A percentile compares a stretch with the other conserved stretches of the same genome.
Evolutionary conservation across 2,329 filamentous ascomycete species (phyloP).

Genomic region (Cadophora sp.): DNA sequence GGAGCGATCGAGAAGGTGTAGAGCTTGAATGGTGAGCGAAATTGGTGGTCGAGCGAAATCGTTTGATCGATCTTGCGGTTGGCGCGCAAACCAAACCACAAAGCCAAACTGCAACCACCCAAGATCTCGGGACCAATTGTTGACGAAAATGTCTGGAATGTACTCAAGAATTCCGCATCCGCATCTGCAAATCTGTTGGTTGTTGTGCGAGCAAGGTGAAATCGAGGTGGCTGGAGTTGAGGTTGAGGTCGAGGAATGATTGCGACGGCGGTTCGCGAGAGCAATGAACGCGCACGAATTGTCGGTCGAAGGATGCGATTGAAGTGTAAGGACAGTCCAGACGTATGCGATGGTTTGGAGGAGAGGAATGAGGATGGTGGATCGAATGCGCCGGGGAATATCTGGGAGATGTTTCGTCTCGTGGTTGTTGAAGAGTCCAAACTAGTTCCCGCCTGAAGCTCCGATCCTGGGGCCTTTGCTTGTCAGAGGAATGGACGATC

Average conservation of each 20-base stretch:
- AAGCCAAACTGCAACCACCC: conserved; percentile 8
- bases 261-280: conserved; percentile 9
- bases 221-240: conserved; percentile 9
- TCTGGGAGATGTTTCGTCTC: not conserved
- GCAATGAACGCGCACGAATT: not conserved
- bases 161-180: conserved; percentile 16
- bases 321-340: conserved; percentile 10
- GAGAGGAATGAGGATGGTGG: conserved; percentile 2
- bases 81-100: conserved; percentile 1
- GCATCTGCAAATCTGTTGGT: not conserved
- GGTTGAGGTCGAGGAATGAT: conserved; percentile 1
- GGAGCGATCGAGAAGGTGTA: not conserved
- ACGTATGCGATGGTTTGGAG: not conserved
- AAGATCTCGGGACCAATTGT: not conserved
- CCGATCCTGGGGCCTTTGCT: not conserved
- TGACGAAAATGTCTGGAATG: not conserved
- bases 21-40: not conserved
- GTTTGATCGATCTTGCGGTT: not conserved
- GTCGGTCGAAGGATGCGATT: conserved; percentile 3
- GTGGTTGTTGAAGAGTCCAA: conserved; percentile 13
- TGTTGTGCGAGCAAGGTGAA: not conserved
- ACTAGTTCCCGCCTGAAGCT: conserved; percentile 14
- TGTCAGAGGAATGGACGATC: conserved; percentile 1
- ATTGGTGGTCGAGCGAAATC: not conserved
- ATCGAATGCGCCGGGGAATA: conserved; percentile 4